Base-by-base conservation (phyloP, 2,329 filamentous ascomycete species). In the Coniochaeta sp. region DNA sequence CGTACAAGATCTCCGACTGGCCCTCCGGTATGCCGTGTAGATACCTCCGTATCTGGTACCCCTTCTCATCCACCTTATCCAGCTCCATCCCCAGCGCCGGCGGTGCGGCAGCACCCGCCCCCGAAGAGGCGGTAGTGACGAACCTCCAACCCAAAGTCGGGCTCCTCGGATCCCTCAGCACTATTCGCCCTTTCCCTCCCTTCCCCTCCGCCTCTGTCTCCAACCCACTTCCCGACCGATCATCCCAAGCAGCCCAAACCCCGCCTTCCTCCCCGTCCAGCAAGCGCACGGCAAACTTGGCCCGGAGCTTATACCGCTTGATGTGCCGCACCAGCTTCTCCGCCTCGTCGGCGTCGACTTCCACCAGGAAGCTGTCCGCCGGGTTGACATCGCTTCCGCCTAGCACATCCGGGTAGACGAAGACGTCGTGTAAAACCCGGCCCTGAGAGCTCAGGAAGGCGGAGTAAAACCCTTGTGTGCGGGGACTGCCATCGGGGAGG, bases 381-480 rank as follows among this genome's bases (percentile, higher is more conserved):
- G 69, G 42, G 55, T 52, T 26, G 7, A 35, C n/a, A 31, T 60
- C 28, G 38, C 56, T n/a, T n/a, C n/a, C n/a, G n/a, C n/a, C 55
- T 46, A 67, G 62, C 45, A 69, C 62, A 56, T 81, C 71, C 0
- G 84, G 86, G 73, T 96, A 96, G 47, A 99, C 76, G 67, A 97
- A 95, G 50, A 91, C 87, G 70, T 99, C 94, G 71, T 92, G 82
- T 38, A 96, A 73, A 9, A 99, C 79, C 52, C 91, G 82, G 40
- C 94, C 94, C 55, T 83, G 82, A 7, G 92, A 89, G 58, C 87
- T 95, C 38, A 99, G 76, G 62, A 99, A 96, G 0, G 85, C 89
- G 6, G 86, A 78, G 69, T 95, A 97, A 65, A 87, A 84, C 4
- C 83, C 85, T 72, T 69, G 3, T 59, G 61, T 22, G 67, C 67